Base-by-base conservation (phyloP, 768 basidiomycete species). In the Chalciporus pseudorubinellus region DNA sequence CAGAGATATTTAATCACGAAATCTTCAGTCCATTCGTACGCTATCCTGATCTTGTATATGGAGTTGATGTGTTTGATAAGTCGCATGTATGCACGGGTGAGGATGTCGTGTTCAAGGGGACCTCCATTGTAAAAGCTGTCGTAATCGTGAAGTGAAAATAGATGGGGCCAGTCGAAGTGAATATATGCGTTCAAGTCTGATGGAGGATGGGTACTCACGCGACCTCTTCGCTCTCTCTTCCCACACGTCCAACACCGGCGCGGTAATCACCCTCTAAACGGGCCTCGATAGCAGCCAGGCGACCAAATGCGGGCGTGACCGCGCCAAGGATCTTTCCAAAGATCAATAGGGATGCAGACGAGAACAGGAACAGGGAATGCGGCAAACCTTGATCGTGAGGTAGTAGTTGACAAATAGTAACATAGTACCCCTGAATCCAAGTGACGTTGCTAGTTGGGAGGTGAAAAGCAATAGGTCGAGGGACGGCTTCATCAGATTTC, bases 1-100 rank as follows among this genome's bases (percentile, higher is more conserved):
- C 93, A 97, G 9, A 91, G 72, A 66, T 97, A 98, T 68, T 97
- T 97, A 76, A 97, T 93, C 18, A 97, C 88, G 59, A 92, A 94
- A 72, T 97, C 95, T 64, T 97, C 95, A 0, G 91, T 97, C 94
- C 90, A 97, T 71, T 85, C 91, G 62, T 92, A 95, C 2, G 87
- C 87, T 42, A 95, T 91, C 14, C 92, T 85, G 46, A 92, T 90
- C 88, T 91, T 92, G 75, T 92, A 95, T 42, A 98, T 92, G 0
- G 83, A 86, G 61, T 98, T 95, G 48, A 97, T 80, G 58, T 98
- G 95, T 59, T 82, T 85, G 59, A 94, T 92, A 19, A 98, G 69
- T 24, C 81, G 77, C 55, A 87, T 64, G 59, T 98, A 98, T 0
- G 92, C 87, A 16, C 75, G 71, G 46, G 80, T 82, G 36, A 98